These are phyloP conservation scores for Annulohypoxylon nitens DNA, from an alignment of 495 filamentous ascomycete genomes.

Conservation along the genomic window DNA sequence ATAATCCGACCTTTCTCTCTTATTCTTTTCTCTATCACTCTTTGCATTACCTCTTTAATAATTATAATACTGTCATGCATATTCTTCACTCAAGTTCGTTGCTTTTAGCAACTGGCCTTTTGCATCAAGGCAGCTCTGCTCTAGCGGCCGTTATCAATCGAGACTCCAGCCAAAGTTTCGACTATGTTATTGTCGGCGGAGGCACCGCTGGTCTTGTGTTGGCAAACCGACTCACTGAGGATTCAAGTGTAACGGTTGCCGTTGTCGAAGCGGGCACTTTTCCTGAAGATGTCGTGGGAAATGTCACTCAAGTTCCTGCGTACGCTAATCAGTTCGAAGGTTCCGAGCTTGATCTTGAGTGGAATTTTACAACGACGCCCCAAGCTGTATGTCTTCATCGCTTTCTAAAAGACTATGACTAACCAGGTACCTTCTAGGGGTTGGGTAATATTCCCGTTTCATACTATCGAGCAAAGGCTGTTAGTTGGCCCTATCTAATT, in stretches of 20 bases:
- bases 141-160: neutral
- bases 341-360: neutral
- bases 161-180: neutral
- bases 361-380: slow-evolving; percentile 1
- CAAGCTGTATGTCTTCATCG: slow-evolving; percentile 3
- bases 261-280: slow-evolving; percentile 12
- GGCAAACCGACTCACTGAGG: slow-evolving; percentile 13
- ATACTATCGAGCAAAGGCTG: slow-evolving; percentile 9
- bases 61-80: neutral
- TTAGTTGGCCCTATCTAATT: neutral
- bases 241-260: neutral
- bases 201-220: slow-evolving; percentile 5
- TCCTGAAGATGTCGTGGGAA: slow-evolving; percentile 8
- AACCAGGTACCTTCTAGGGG: neutral
- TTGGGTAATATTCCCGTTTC: neutral
- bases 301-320: slow-evolving; percentile 11
- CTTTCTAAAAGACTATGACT: neutral
- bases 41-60: neutral
- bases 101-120: slow-evolving; percentile 2
- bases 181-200: slow-evolving; percentile 11
- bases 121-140: neutral
- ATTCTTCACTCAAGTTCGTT: slow-evolving; percentile 1
- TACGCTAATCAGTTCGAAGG: slow-evolving; percentile 1
- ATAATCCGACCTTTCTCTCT: neutral
- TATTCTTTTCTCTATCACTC: neutral